Evolutionary conservation across 768 basidiomycete genomes (phyloP), one percentile per base, ranked within the genome.

Genomic region (Pleurotus cornucopiae): DNA sequence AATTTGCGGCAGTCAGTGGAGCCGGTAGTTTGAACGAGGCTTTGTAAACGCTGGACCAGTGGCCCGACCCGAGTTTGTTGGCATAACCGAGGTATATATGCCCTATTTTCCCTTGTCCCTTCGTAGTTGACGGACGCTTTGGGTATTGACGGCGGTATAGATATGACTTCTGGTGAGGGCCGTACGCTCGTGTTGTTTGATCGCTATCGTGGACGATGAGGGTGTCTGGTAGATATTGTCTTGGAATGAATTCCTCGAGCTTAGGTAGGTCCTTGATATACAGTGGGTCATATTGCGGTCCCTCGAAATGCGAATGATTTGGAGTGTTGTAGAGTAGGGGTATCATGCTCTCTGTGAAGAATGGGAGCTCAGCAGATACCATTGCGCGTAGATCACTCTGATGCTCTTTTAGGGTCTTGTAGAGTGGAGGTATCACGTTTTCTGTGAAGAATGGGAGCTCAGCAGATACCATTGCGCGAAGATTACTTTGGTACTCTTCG

Each of bases 1-100:
- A 65, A 55, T 55, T 40, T 37, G 49, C 39, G 13, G 44, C 25
- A 9, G 66, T 62, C 6, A 72, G 38, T 11, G 71, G 64, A 1
- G 63, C 64, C 7, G 80, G 76, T 1, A 79, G 63, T 4, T 68
- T 68, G 60, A 79, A 69, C 12, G 72, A 65, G 1, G 68, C 72
- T 18, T 67, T 67, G 57, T 73, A 71, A 2, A 80, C 79, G 39
- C 62, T 60, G 5, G 66, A 62, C 46, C 65, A 64, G 46, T 63
- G 58, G 5, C 66, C 66, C n/a, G 55, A 49, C 5, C 66, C 66
- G 11, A 65, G 44, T 13, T 57, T 43, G 47, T 57, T 57, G 6
- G 58, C 41, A 11, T 58, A 57, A 5, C 54, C 56, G 1, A 66
- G 56, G 45, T 66, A 57, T 2, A 66, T 49, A 39, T 61, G 57